These are phyloP conservation scores for Saccharomyces pastorianus DNA, from an alignment of 1,139 yeast species.

Conservation along the genomic window DNA sequence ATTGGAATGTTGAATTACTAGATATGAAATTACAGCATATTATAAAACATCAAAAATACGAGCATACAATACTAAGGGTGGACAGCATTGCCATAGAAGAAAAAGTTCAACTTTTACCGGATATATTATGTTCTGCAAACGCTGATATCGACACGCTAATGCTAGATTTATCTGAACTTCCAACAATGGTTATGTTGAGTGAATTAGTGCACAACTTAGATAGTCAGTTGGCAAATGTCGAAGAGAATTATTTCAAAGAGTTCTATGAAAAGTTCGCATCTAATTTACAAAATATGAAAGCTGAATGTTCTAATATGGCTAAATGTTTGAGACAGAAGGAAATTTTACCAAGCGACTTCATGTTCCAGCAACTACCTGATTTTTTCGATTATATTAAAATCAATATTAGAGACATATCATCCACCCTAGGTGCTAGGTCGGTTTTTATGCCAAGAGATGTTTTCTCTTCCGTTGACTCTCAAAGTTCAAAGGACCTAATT, in stretches of 20 bases:
- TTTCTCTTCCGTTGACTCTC: slow-evolving; percentile 31
- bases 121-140: slow-evolving; percentile 9
- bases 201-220: slow-evolving; percentile 24
- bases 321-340: slow-evolving; percentile 28
- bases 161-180: slow-evolving; percentile 29
- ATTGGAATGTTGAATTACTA: slow-evolving; percentile 19
- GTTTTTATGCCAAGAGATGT: slow-evolving; percentile 44
- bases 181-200: slow-evolving; percentile 32
- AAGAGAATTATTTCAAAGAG: slow-evolving; percentile 23
- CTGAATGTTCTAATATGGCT: slow-evolving; percentile 39
- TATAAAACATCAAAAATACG: slow-evolving; percentile 13
- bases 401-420: slow-evolving; percentile 29
- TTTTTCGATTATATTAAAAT: slow-evolving; percentile 41
- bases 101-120: slow-evolving; percentile 24
- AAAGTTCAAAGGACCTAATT: slow-evolving; percentile 37
- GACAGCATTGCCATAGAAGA: slow-evolving; percentile 21
- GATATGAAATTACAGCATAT: slow-evolving; percentile 18
- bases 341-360: slow-evolving; percentile 24
- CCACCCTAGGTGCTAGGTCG: slow-evolving; percentile 52
- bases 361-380: slow-evolving; percentile 40
- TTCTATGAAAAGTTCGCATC: slow-evolving; percentile 42
- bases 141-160: slow-evolving; percentile 18
- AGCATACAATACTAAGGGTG: slow-evolving; percentile 18
- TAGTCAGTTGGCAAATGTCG: slow-evolving; percentile 23
- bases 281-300: slow-evolving; percentile 38